Conservation (phyloP, 306 rosid genomes). For the Cucurbita argyrosperma region DNA sequence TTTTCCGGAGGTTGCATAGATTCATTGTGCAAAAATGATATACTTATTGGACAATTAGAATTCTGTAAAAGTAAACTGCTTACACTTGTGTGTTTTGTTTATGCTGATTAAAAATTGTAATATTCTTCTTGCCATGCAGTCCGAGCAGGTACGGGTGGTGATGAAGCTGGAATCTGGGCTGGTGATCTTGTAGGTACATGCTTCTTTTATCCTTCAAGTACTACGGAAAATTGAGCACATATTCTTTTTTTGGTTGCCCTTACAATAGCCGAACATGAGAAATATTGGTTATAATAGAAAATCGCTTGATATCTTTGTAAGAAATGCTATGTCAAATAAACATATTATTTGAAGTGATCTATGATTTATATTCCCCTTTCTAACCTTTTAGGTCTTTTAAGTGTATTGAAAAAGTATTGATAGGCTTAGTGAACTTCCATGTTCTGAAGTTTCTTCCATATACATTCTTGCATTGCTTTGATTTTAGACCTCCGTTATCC, state of each 20-base stretch:
- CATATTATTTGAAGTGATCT: background rate
- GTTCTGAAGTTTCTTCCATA: background rate
- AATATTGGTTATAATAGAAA: background rate
- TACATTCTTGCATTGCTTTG: background rate
- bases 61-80: background rate
- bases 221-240: slow-evolving; percentile 7
- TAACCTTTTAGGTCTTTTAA: background rate
- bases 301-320: background rate
- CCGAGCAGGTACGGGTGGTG: slow-evolving; percentile 98
- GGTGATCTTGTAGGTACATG: slow-evolving; percentile 99
- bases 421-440: background rate
- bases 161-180: slow-evolving; percentile 98
- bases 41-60: background rate
- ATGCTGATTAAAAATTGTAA: slow-evolving; percentile 5
- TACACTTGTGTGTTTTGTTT: background rate
- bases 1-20: background rate
- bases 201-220: slow-evolving; percentile 41
- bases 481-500: background rate
- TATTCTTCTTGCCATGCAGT: slow-evolving; percentile 42
- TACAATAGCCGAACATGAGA: background rate
- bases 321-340: background rate
- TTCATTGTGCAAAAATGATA: background rate
- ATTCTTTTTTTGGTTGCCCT: background rate
- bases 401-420: background rate
- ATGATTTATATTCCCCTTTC: background rate